These are phyloP conservation scores for Microthyrium microscopicum DNA, from an alignment of 2,329 filamentous ascomycete species.

Conservation along the genomic window DNA sequence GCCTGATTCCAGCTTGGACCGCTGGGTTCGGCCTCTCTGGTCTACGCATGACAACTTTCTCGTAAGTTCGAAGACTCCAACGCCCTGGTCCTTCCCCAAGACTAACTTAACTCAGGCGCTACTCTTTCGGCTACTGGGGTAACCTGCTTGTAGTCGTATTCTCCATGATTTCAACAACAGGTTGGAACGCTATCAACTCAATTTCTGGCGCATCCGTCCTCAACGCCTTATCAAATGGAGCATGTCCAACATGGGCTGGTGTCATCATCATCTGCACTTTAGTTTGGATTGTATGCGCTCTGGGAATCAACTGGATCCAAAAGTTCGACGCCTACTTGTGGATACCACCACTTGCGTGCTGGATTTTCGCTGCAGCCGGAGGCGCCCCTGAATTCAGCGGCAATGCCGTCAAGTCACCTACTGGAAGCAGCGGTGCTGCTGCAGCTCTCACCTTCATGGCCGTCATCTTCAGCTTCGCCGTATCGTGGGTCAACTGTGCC, in stretches of 20 bases:
- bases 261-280: constrained; percentile 22
- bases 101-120: constrained; percentile 16
- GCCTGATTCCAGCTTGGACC: constrained; percentile 16
- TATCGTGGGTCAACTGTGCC: constrained; percentile 22
- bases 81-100: background rate
- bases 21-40: constrained; percentile 19
- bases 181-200: constrained; percentile 24
- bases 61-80: constrained; percentile 5
- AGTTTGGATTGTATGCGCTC: constrained; percentile 21
- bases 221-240: constrained; percentile 20
- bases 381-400: constrained; percentile 19
- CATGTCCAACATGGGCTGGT: constrained; percentile 20
- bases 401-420: constrained; percentile 12
- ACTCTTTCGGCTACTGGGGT: constrained; percentile 24
- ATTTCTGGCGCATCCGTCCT: constrained; percentile 21
- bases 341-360: constrained; percentile 22
- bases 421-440: constrained; percentile 18
- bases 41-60: constrained; percentile 21
- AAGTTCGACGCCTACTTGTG: constrained; percentile 20
- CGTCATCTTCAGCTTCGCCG: constrained; percentile 21
- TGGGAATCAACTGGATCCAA: constrained; percentile 24
- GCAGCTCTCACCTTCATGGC: constrained; percentile 21
- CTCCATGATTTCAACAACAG: constrained; percentile 22
- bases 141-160: constrained; percentile 22
- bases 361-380: constrained; percentile 22